Percentiles rank a stretch among this genome's conserved stretches.
These are phyloP conservation scores for Stemphylium vesicarium DNA, from an alignment of 2,329 filamentous ascomycete species.

Conservation along the genomic window DNA sequence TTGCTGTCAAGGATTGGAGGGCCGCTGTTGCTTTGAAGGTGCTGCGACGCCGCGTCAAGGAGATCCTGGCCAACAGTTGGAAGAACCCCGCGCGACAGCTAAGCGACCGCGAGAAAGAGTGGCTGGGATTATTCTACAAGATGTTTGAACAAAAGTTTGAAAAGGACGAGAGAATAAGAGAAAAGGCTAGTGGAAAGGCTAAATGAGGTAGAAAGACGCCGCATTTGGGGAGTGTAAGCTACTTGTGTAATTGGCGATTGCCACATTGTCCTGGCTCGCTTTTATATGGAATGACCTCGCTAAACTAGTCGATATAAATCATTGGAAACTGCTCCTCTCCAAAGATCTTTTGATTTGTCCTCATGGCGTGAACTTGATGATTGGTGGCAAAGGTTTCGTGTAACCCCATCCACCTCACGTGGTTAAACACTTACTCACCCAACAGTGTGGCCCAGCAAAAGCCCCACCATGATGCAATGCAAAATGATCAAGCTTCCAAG, in stretches of 20 bases:
- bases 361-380: no score
- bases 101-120: constrained; percentile 49
- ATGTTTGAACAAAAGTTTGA: constrained; percentile 41
- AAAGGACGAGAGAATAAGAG: constrained; percentile 42
- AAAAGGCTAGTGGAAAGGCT: constrained; percentile 36
- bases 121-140: constrained; percentile 48
- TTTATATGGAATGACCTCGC: no score
- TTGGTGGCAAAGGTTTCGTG: no score
- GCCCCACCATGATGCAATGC: no score
- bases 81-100: constrained; percentile 56
- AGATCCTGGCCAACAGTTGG: constrained; percentile 75
- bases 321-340: no score
- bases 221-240: background rate
- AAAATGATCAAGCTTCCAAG: no score
- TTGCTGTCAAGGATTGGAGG: constrained; percentile 87
- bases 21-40: constrained; percentile 87
- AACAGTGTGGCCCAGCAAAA: no score
- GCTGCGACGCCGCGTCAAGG: constrained; percentile 73
- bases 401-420: no score
- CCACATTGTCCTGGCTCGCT: background rate
- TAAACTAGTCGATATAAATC: no score
- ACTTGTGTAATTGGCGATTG: no score
- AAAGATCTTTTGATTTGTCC: no score
- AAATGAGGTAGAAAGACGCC: constrained; percentile 21
- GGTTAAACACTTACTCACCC: no score